Evolutionary conservation across 1,139 yeast species (phyloP), one percentile per base, ranked within the genome.

Genomic region (Zhuliangozyma parablackwelliae): DNA sequence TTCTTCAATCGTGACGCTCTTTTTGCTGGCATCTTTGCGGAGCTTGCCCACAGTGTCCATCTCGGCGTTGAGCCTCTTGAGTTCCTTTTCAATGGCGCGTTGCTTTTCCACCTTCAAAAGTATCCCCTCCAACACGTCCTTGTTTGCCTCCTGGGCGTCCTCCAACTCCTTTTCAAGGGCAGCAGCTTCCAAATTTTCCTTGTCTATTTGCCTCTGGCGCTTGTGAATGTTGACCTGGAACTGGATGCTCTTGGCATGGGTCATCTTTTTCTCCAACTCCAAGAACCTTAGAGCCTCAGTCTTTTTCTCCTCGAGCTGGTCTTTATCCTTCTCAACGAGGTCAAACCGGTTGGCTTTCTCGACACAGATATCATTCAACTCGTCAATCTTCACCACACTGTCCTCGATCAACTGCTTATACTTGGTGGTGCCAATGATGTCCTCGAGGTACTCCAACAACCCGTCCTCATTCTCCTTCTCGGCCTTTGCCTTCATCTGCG

Each of bases 401-500:
- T 77, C 77, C 51, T 87, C 96, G 41, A 94, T 89, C 33, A 80
- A 63, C 33, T 72, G 69, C 56, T 92, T 90, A 56, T 90, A 94
- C 37, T 75, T 74, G 1, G 97, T 72, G 0, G 99, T 94, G 3
- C 98, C 99, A 40, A 94, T 92, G 37, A 94, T 92, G 64, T 94
- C 98, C 56, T 94, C 99, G 43, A 94, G 64, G 56, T 92, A 94
- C 54, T 94, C 99, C 33, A 94, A 62, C 27, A 94, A 65, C 0
- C 99, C 99, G 56, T 92, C 98, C 49, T 92, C 98, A 47, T 80
- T 80, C 39, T 89, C 96, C 36, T 73, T 78, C 51, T 92, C 97
- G 0, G 97, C 97, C 54, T 92, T 92, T 8, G 98, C 86, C 54
- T 90, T 90, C 99, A 94, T 94, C 58, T 92, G 97, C 0, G 98